phyloP scores from a whole-genome alignment of 345 rosid species.

The Durio zibethinus region DNA sequence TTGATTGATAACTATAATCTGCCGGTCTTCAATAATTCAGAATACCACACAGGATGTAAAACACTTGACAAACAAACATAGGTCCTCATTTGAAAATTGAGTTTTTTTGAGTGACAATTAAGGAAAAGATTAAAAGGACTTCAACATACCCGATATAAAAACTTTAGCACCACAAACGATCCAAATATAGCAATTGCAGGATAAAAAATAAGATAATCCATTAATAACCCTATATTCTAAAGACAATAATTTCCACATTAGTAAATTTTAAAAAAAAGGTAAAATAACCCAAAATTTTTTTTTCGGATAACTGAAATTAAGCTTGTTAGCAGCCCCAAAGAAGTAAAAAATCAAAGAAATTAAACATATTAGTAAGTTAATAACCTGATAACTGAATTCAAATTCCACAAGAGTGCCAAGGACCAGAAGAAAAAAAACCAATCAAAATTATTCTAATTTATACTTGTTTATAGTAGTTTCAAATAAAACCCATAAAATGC shows the following conservation, averaged over 20 bases:
- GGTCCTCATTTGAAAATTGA: not conserved
- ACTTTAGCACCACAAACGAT: too few relatives aligned
- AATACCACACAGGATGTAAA: not conserved
- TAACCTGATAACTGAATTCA: not conserved
- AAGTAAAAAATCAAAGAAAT: not conserved
- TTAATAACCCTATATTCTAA: not conserved
- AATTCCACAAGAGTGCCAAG: not conserved
- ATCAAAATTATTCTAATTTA: not conserved
- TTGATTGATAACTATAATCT: not conserved
- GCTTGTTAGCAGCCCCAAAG: not conserved
- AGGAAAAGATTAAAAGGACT: not conserved
- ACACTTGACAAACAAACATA: not conserved
- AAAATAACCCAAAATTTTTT: not conserved
- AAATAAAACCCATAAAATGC: not conserved
- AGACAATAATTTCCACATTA: not conserved
- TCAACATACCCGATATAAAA: not conserved
- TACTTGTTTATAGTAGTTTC: not conserved
- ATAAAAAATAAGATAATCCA: not conserved
- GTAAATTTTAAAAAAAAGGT: not conserved
- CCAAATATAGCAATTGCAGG: too few relatives aligned
- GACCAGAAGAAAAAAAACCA: not conserved
- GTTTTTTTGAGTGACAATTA: not conserved
- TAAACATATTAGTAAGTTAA: not conserved
- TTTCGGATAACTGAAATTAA: not conserved
- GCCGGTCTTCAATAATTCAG: not conserved